Conservation (phyloP, 345 rosid genomes). For the Syzygium oleosum region DNA sequence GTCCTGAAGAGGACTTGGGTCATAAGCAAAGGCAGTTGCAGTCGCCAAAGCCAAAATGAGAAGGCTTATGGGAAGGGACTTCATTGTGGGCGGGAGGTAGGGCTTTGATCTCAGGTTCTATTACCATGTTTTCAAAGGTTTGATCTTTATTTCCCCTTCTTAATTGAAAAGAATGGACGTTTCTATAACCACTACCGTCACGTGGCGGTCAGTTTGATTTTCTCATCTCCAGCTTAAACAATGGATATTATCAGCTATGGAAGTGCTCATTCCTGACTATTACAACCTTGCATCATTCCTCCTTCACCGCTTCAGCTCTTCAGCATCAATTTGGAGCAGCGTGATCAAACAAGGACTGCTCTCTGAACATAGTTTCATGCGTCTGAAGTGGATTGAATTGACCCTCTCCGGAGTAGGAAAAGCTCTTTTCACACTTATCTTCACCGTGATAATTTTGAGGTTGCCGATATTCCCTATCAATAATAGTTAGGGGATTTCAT, state of each 20-base stretch:
- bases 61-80: neutral
- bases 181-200: neutral
- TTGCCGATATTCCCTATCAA: neutral
- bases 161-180: neutral
- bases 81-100: neutral
- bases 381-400: neutral
- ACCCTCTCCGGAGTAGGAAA: neutral
- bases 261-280: neutral
- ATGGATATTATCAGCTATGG: neutral
- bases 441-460: neutral
- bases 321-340: neutral
- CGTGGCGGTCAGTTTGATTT: neutral
- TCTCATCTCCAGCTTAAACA: neutral
- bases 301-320: neutral
- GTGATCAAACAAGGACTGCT: neutral
- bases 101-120: neutral
- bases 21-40: conserved; percentile 7
- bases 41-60: conserved; percentile 7
- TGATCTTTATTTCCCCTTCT: neutral
- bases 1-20: conserved; percentile 22
- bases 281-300: neutral
- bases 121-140: neutral
- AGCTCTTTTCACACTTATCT: neutral
- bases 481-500: neutral
- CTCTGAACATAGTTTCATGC: neutral